Conservation (phyloP, 2,329 filamentous ascomycete genomes). For the Trichoderma aggressivum region DNA sequence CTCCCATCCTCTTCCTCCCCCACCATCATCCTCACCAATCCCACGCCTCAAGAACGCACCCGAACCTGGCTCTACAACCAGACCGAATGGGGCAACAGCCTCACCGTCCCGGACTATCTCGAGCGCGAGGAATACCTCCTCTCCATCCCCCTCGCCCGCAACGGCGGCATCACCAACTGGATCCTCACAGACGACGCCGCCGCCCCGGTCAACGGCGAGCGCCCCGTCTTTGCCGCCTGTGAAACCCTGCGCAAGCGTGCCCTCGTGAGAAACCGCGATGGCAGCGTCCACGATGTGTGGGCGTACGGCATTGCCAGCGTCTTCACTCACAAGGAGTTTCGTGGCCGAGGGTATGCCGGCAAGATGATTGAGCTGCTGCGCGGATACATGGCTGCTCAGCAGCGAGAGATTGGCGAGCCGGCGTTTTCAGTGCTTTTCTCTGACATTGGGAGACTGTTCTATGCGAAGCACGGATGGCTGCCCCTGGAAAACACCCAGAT, state of each 20-base stretch:
- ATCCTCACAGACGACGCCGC: constrained; percentile 51
- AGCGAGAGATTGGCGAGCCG: constrained; percentile 35
- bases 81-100: constrained; percentile 55
- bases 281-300: constrained; percentile 48
- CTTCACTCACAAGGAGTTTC: constrained; percentile 65
- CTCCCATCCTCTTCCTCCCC: constrained; percentile 26
- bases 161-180: constrained; percentile 61
- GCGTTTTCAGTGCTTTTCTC: constrained; percentile 79
- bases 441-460: constrained; percentile 81
- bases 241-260: constrained; percentile 62
- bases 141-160: constrained; percentile 53
- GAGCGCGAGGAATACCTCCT: constrained; percentile 56
- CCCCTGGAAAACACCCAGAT: constrained; percentile 72
- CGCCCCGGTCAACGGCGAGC: constrained; percentile 29
- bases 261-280: constrained; percentile 40
- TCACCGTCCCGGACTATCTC: constrained; percentile 55
- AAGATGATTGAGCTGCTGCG: constrained; percentile 70
- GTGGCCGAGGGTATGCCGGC: constrained; percentile 72
- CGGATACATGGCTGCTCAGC: constrained; percentile 31
- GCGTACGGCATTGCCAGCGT: constrained; percentile 77
- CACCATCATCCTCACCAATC: constrained; percentile 45
- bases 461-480: constrained; percentile 73
- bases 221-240: constrained; percentile 60
- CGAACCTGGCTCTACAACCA: constrained; percentile 56
- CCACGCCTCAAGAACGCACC: constrained; percentile 53